Base-by-base conservation (phyloP, 331 rosid species). In the Stylosanthes scabra region DNA sequence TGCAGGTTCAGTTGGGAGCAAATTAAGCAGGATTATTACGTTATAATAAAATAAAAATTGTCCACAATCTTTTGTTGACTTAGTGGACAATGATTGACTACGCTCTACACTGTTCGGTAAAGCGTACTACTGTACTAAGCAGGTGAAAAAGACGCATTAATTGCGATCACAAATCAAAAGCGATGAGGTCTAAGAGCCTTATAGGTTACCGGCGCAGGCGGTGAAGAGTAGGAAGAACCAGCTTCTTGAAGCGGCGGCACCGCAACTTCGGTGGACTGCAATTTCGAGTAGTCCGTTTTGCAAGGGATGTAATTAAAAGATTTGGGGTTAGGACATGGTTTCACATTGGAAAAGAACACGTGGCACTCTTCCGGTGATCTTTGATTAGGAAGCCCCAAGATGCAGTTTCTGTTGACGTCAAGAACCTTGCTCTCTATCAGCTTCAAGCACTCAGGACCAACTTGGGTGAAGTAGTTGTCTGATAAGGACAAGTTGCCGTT, bases 391-490 rank as follows among this genome's bases (percentile, higher is more conserved):
- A 87, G 83, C 3, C 63, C 87, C 31, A 28, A 60, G 56, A 91
- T 91, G 88, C 97, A 91, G 8, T 80, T 80, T 57, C 29, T 3
- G 72, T 29, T 37, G 0, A 80, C 77, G 41, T 88, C 83, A 6
- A 91, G 82, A 7, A 45, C 11, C 6, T 68, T 73, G 11, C 25
- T 16, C 2, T 59, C 0, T 2, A 91, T 80, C 39, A 91, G 67
- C 25, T 62, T 72, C 68, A 50, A 6, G 71, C 97, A 91, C n/a
- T 15, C 29, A 0, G 88, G 88, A 5, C 97, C 97, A 7, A 91
- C 84, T 58, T 76, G 70, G 0, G 89, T 91, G 83, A 91, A 77
- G 44, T 63, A 89, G 75, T 91, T 91, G 9, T 74, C 9, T 1
- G 80, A 63, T 73, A 87, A 58, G 2, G 85, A 41, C 4, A 91